A percentile compares a stretch with the other conserved stretches of the same genome.
phyloP scores from a whole-genome alignment of 768 basidiomycete species.

The Collybia sp. region DNA sequence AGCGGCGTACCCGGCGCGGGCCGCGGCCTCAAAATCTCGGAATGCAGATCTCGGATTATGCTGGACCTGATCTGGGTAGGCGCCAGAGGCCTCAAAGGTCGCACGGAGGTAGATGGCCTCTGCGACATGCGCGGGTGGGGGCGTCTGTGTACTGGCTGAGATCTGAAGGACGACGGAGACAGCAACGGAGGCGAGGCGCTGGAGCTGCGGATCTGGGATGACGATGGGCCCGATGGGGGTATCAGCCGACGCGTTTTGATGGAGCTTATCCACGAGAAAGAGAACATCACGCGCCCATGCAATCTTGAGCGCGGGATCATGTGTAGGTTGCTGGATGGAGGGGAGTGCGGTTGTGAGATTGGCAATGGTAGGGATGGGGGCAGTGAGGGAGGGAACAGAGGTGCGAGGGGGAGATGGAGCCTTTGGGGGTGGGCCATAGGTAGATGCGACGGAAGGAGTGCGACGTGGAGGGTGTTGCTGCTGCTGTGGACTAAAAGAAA shows the following conservation, averaged over 20 bases:
- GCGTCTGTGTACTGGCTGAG: conserved; percentile 27
- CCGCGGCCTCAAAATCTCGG: conserved; percentile 83
- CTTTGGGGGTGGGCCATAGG: conserved; percentile 32
- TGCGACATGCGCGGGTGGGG: conserved; percentile 42
- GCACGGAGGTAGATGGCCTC: conserved; percentile 79
- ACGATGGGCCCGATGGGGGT: conserved; percentile 45
- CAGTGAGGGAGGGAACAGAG: conserved; percentile 49
- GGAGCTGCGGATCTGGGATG: conserved; percentile 56
- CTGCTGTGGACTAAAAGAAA: conserved; percentile 47
- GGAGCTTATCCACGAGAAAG: conserved; percentile 62
- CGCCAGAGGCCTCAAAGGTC: conserved; percentile 67
- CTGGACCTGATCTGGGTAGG: conserved; percentile 57
- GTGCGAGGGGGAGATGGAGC: conserved; percentile 23
- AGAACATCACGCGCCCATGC: conserved; percentile 84
- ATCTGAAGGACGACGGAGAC: conserved; percentile 61
- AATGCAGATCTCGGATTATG: conserved; percentile 80
- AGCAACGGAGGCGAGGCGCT: conserved; percentile 57
- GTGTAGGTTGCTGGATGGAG: conserved; percentile 47
- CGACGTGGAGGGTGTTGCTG: conserved; percentile 35
- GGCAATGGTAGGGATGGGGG: conserved; percentile 61
- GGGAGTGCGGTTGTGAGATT: conserved; percentile 48
- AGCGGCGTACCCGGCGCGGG: conserved; percentile 66
- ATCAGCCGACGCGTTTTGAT: conserved; percentile 31
- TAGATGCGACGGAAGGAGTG: conserved; percentile 37
- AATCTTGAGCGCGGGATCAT: conserved; percentile 59